phyloP scores from a whole-genome alignment of 495 filamentous ascomycete species.

The Aspergillus homomorphus region DNA sequence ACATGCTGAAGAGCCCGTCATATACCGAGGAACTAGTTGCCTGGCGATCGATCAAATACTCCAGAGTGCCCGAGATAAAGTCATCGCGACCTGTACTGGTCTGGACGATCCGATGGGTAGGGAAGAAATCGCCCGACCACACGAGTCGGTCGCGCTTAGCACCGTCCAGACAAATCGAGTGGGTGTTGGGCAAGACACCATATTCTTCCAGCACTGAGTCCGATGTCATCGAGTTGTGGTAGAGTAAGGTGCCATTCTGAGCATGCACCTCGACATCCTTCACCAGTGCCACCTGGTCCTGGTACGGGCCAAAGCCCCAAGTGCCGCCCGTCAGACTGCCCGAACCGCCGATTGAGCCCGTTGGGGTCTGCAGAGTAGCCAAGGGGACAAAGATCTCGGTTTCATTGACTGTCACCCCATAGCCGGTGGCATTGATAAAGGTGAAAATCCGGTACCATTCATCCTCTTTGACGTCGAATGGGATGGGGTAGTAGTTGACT shows the following conservation, averaged over 20 bases:
- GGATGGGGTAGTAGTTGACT: slow-evolving; percentile 6
- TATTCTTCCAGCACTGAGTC: slow-evolving; percentile 25
- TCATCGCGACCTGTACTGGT: slow-evolving; percentile 15
- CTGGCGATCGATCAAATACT: slow-evolving; percentile 10
- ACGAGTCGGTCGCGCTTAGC: slow-evolving; percentile 22
- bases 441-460: slow-evolving; percentile 16
- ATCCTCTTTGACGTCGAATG: slow-evolving; percentile 15
- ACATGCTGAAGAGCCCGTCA: slow-evolving; percentile 14
- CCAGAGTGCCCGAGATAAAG: slow-evolving; percentile 9
- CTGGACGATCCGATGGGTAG: slow-evolving; percentile 20
- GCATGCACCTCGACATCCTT: slow-evolving; percentile 30
- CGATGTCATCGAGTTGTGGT: slow-evolving; percentile 24
- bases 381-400: slow-evolving; percentile 12
- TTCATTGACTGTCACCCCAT: slow-evolving; percentile 16
- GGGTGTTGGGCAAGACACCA: slow-evolving; percentile 18
- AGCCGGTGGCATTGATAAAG: slow-evolving; percentile 18
- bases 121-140: slow-evolving; percentile 24
- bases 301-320: slow-evolving; percentile 34
- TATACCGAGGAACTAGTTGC: background rate
- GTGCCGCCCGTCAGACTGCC: slow-evolving; percentile 19
- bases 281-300: slow-evolving; percentile 29
- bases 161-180: slow-evolving; percentile 26
- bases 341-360: slow-evolving; percentile 1
- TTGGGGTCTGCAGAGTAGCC: background rate
- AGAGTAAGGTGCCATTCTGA: slow-evolving; percentile 27